Conservation (phyloP, 164 flowering plant genomes). For the Malania oleifera region DNA sequence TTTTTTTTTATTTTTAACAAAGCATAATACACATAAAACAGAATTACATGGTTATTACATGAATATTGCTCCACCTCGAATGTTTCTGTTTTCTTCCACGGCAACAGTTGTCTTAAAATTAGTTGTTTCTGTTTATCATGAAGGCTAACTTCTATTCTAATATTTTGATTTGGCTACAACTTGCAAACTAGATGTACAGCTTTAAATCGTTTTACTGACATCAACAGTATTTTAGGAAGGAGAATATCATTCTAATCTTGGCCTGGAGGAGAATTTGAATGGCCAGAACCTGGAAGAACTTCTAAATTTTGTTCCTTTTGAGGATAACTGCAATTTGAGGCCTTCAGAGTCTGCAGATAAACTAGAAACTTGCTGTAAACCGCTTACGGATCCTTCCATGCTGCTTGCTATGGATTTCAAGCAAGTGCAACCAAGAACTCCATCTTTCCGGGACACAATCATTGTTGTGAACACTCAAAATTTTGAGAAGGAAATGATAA, state of each 20-base stretch:
- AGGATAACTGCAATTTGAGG: conserved; percentile 19
- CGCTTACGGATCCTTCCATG: conserved; percentile 19
- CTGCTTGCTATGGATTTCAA: conserved; percentile 19
- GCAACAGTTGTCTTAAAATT: too few relatives aligned
- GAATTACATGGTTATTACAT: too few relatives aligned
- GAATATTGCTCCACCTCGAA: too few relatives aligned
- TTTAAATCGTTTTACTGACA: conserved; percentile 4
- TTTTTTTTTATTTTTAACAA: too few relatives aligned
- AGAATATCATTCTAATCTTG: conserved; percentile 16
- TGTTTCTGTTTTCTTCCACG: too few relatives aligned
- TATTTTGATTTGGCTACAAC: background rate
- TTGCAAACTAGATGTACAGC: background rate
- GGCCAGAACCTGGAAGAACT: conserved; percentile 33
- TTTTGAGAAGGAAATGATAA: conserved; percentile 68
- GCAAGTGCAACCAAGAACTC: conserved; percentile 15
- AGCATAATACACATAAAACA: too few relatives aligned
- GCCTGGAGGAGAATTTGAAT: conserved; percentile 15
- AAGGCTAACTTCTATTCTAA: background rate
- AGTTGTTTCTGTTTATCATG: conserved; percentile 3
- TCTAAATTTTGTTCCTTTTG: conserved; percentile 35
- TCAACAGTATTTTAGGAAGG: conserved; percentile 30
- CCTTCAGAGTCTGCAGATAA: conserved; percentile 19
- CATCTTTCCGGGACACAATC: conserved; percentile 35
- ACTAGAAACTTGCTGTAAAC: conserved; percentile 20
- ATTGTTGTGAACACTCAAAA: conserved; percentile 73